Conservation (phyloP, 2,329 filamentous ascomycete species). For the Colletotrichum musae region DNA sequence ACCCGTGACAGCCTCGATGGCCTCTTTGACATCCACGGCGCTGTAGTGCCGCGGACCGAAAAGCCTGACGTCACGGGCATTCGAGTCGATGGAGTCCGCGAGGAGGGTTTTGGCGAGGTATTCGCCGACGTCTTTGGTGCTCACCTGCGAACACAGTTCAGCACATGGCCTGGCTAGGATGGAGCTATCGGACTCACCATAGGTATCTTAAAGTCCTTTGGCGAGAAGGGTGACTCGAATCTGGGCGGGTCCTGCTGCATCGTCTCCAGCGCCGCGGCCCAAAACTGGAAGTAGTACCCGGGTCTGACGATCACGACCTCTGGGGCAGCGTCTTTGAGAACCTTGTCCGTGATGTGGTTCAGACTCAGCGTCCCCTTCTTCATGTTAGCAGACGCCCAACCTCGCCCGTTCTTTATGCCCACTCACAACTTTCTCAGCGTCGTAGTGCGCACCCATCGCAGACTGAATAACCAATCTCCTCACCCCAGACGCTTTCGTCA, state of each 20-base stretch:
- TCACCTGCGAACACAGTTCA: conserved; percentile 42
- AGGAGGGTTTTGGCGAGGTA: conserved; percentile 46
- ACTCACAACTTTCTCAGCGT: conserved; percentile 46
- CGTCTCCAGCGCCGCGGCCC: conserved; percentile 33
- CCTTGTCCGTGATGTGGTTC: conserved; percentile 43
- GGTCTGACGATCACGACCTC: conserved; percentile 43
- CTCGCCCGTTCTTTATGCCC: no score
- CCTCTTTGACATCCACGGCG: conserved; percentile 48
- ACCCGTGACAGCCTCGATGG: conserved; percentile 47
- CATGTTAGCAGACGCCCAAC: background rate
- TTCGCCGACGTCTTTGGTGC: conserved; percentile 48
- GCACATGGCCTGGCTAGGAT: background rate
- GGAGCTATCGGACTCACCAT: conserved; percentile 44
- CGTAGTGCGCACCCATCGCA: conserved; percentile 48
- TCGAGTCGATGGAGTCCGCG: conserved; percentile 28
- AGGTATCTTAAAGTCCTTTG: conserved; percentile 47
- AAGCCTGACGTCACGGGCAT: conserved; percentile 42
- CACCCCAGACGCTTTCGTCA: conserved; percentile 32
- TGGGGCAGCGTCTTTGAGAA: conserved; percentile 41
- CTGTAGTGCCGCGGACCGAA: conserved; percentile 49
- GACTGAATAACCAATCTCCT: conserved; percentile 48
- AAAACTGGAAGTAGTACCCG: conserved; percentile 41
- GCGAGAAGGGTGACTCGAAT: conserved; percentile 48
- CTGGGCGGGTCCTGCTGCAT: conserved; percentile 43
- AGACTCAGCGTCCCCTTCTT: conserved; percentile 46